Percentiles rank a stretch among this genome's conserved stretches.
Conservation (phyloP, 345 rosid genomes). For the Aegle marmelos region DNA sequence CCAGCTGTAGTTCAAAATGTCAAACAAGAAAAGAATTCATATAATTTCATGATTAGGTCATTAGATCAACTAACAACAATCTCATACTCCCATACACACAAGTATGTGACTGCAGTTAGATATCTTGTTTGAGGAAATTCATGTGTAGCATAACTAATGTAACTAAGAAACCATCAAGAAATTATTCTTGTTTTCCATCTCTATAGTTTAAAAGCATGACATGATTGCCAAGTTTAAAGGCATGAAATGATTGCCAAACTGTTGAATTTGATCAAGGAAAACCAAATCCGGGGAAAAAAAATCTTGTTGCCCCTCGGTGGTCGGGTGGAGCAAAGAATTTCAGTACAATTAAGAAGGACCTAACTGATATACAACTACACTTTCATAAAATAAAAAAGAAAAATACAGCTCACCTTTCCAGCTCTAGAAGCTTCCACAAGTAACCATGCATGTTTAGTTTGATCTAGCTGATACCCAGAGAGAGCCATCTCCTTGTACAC, state of each 20-base stretch:
- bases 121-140: background rate
- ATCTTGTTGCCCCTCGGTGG: background rate
- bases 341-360: background rate
- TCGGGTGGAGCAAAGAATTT: background rate
- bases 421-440: constrained; percentile 77
- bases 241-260: background rate
- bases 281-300: background rate
- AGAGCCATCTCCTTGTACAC: constrained; percentile 77
- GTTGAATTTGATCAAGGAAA: background rate
- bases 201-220: background rate
- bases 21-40: background rate
- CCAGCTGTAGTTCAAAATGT: background rate
- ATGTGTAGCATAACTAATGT: background rate
- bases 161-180: background rate
- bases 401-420: constrained; percentile 65
- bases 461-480: constrained; percentile 66
- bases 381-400: background rate
- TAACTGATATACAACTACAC: background rate
- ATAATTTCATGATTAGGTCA: background rate
- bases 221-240: background rate
- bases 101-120: background rate
- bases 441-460: constrained; percentile 51
- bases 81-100: background rate
- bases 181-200: background rate
- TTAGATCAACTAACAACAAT: background rate